Evolutionary conservation across 2,329 filamentous ascomycete species (phyloP).

Genomic region (Hirsutella thompsonii): DNA sequence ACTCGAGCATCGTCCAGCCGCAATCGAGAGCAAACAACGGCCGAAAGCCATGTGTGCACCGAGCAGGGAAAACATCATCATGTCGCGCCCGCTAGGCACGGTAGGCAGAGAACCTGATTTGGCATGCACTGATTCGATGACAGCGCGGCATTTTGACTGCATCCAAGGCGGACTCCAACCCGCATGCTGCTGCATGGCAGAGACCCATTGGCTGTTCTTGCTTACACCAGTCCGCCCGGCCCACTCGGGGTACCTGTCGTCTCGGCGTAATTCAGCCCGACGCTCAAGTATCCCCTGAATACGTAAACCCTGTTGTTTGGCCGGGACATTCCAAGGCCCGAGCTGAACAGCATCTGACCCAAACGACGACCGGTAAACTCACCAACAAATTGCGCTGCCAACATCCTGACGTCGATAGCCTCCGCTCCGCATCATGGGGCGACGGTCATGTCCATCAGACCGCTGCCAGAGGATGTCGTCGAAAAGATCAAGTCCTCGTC

Average conservation of each 20-base stretch:
- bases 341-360: not conserved
- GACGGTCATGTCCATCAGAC: slow-evolving; percentile 47
- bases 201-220: no score
- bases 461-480: slow-evolving; percentile 56
- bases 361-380: not conserved
- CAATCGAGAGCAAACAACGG: not conserved
- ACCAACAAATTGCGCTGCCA: not conserved
- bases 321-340: not conserved
- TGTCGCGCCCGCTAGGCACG: not conserved
- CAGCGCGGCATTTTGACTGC: no score
- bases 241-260: no score
- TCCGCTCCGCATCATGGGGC: not conserved
- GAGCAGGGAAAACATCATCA: not conserved
- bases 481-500: slow-evolving; percentile 77
- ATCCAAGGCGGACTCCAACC: no score
- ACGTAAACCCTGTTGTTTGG: not conserved
- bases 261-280: no score
- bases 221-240: no score
- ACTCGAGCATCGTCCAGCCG: not conserved
- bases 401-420: not conserved
- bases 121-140: no score
- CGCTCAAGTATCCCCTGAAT: not conserved
- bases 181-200: no score
- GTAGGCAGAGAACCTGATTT: no score
- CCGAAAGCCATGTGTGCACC: not conserved